A percentile compares a stretch with the other conserved stretches of the same genome.
These are phyloP conservation scores for Capronia epimyces DNA, from an alignment of 2,329 filamentous ascomycete genomes.

Conservation along the genomic window DNA sequence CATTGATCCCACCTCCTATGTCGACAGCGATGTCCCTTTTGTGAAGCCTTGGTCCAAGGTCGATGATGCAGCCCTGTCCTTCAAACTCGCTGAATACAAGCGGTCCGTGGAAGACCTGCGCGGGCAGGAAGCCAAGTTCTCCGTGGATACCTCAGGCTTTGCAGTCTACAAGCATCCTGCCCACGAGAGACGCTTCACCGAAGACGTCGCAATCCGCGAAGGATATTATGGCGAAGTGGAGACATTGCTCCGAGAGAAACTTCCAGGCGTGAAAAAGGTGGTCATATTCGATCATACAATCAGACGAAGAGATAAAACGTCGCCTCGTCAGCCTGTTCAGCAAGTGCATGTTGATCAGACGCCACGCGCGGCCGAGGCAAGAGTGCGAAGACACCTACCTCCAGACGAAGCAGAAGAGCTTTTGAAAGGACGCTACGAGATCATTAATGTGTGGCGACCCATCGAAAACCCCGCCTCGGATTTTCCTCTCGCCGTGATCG, in stretches of 20 bases:
- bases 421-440: constrained; percentile 55
- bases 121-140: constrained; percentile 33
- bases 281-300: constrained; percentile 71
- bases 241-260: constrained; percentile 49
- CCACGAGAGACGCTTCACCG: constrained; percentile 50
- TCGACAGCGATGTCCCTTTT: constrained; percentile 33
- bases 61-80: constrained; percentile 55
- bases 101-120: constrained; percentile 53
- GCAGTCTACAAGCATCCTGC: constrained; percentile 39
- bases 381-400: constrained; percentile 58
- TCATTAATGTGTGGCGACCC: constrained; percentile 68
- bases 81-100: constrained; percentile 40
- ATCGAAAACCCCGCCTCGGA: constrained; percentile 60
- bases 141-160: not conserved
- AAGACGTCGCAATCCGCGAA: constrained; percentile 51
- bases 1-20: constrained; percentile 40
- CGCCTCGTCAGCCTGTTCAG: constrained; percentile 61
- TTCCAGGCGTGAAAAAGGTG: constrained; percentile 55
- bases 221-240: constrained; percentile 61
- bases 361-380: constrained; percentile 53
- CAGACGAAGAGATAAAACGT: constrained; percentile 49
- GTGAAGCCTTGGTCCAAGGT: constrained; percentile 61
- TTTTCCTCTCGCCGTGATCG: constrained; percentile 63
- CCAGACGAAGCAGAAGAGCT: constrained; percentile 53
- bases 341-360: constrained; percentile 70